Conservation (phyloP, 345 rosid species). For the Clausena lansium region DNA sequence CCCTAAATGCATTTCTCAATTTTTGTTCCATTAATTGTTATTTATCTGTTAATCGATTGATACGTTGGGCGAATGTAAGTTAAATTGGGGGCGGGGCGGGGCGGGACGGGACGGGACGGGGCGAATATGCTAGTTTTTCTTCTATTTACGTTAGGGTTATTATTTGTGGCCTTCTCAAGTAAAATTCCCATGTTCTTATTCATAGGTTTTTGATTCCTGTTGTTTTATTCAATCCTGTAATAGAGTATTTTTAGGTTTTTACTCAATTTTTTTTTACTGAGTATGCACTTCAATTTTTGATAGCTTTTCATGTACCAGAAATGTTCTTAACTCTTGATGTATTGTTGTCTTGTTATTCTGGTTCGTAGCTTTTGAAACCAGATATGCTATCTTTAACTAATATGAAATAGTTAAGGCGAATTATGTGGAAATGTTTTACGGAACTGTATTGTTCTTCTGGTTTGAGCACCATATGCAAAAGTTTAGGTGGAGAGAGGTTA, state of each 20-base stretch:
- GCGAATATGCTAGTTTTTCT: no score
- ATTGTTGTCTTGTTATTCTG: no score
- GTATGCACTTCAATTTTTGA: not conserved
- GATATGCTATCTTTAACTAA: not conserved
- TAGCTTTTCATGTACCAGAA: not conserved
- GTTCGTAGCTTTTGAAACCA: not conserved
- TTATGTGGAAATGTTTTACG: no score
- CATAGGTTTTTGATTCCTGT: not conserved
- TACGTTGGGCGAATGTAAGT: not conserved
- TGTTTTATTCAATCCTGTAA: not conserved
- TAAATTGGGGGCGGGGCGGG: not conserved
- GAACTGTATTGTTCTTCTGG: no score
- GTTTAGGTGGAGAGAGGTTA: not conserved
- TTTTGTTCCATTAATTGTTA: no score
- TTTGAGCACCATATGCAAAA: not conserved
- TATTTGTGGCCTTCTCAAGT: not conserved
- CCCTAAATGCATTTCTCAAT: no score
- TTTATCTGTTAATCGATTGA: not conserved
- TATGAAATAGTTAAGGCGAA: not conserved
- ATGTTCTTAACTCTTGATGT: not conserved
- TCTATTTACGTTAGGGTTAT: no score
- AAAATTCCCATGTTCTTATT: not conserved
- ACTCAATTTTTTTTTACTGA: not conserved
- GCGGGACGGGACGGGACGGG: no score
- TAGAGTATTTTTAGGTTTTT: not conserved